Base-by-base conservation (phyloP, 108 stramenopile species). In the Skeletonema menzelii region DNA sequence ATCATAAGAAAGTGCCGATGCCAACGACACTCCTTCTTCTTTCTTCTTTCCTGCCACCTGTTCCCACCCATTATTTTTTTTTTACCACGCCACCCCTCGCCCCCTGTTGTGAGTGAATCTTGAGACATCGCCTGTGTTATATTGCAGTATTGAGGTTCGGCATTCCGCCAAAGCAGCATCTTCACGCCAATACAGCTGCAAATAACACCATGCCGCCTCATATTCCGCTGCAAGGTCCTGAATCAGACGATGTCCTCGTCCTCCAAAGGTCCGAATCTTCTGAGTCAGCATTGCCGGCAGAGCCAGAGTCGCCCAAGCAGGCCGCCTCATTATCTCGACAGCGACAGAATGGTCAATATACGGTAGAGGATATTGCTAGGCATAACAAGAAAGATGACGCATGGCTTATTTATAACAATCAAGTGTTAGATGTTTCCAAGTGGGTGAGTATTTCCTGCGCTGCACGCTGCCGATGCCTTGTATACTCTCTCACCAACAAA, bases 341-440 rank as follows among this genome's bases (percentile, higher is more conserved):
- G 49, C 49, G 49, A 20, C 19, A 53, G 49, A 53, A 8, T 53
- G 49, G 49, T 53, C 49, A 53, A n/a, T 82, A 75, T 72, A 85
- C 81, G 40, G 59, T 85, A 49, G 56, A 55, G 12, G 59, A 85
- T 56, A 70, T 87, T 19, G 69, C 86, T 12, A 57, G 35, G n/a
- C 84, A 82, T 74, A 76, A 79, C 35, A 63, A 37, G 1, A 28
- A 35, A 22, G 46, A 28, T 22, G 85, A 87, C 55, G 76, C 82
- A 4, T 88, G 87, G 89, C 56, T 87, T 56, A 58, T 85, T 2
- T 87, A 88, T 38, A 80, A 86, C 24, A 57, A 61, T 12, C 77
- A 87, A 31, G 91, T 88, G 20, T 88, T 90, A 70, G 89, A 94
- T 64, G 72, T 94, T 13, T 82, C 90, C 26, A 85, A 78, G 26